A percentile compares a stretch with the other conserved stretches of the same genome.
Evolutionary conservation across 306 rosid species (phyloP).

Genomic region (Sicyos edulis): DNA sequence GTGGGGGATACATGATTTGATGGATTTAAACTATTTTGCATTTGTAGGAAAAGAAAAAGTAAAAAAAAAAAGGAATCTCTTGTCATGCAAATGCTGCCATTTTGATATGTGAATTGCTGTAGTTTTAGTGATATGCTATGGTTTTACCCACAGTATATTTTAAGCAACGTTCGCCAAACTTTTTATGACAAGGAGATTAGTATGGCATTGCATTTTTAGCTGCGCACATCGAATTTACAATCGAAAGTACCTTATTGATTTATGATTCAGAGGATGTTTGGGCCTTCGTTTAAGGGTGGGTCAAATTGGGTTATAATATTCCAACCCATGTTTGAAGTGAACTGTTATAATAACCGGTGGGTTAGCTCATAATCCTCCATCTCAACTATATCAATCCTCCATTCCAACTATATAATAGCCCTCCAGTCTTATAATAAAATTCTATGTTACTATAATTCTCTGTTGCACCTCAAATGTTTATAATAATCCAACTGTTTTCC

Average conservation of each 20-base stretch:
- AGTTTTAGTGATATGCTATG: not conserved
- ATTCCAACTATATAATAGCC: too few species aligned
- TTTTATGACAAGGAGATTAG: not conserved
- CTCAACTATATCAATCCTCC: too few species aligned
- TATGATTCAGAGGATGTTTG: too few species aligned
- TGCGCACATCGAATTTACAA: slow-evolving; percentile 1
- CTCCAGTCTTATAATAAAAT: too few species aligned
- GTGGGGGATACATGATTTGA: slow-evolving; percentile 1
- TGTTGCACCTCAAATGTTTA: too few species aligned
- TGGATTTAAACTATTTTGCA: slow-evolving; percentile 8
- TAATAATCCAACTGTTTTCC: too few species aligned
- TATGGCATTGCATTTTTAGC: not conserved
- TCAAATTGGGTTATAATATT: too few species aligned
- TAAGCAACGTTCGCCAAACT: not conserved
- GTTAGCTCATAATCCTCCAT: too few species aligned
- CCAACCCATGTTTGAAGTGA: too few species aligned
- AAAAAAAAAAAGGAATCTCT: not conserved
- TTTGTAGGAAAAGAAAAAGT: not conserved
- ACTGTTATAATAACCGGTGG: too few species aligned
- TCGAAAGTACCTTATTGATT: not conserved
- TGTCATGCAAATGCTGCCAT: not conserved
- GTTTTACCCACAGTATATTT: not conserved
- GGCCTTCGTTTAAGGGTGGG: too few species aligned
- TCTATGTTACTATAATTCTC: too few species aligned
- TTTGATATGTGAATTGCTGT: not conserved